A percentile compares a stretch with the other conserved stretches of the same genome.
phyloP scores from a whole-genome alignment of 805 yeast genomes.

The Candida qinlingensis region DNA sequence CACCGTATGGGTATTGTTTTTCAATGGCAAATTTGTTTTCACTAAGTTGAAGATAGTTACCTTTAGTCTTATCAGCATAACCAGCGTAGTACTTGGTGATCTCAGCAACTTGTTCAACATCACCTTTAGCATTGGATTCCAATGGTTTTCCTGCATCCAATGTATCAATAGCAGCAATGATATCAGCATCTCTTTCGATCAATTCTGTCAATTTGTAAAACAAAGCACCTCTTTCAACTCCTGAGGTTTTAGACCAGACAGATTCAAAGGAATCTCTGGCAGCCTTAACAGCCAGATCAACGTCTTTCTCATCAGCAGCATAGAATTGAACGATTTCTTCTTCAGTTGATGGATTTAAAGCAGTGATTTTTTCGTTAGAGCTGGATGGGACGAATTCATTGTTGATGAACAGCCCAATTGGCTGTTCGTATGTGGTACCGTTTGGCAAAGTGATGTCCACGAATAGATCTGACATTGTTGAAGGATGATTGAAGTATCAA shows the following conservation, averaged over 20 bases:
- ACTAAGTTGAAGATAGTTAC: slow-evolving; percentile 57
- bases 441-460: slow-evolving; percentile 51
- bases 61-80: slow-evolving; percentile 63
- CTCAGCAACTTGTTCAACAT: slow-evolving; percentile 56
- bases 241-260: slow-evolving; percentile 65
- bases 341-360: slow-evolving; percentile 56
- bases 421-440: slow-evolving; percentile 64
- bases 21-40: slow-evolving; percentile 65
- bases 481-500: not conserved
- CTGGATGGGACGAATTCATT: slow-evolving; percentile 74
- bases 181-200: slow-evolving; percentile 57
- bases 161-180: slow-evolving; percentile 64
- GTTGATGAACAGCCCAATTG: slow-evolving; percentile 85
- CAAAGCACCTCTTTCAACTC: slow-evolving; percentile 46
- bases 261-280: slow-evolving; percentile 56
- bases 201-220: slow-evolving; percentile 62
- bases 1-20: slow-evolving; percentile 70
- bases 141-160: slow-evolving; percentile 76
- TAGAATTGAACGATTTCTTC: slow-evolving; percentile 43
- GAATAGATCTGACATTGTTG: not conserved
- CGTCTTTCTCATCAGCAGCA: slow-evolving; percentile 16
- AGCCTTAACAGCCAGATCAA: slow-evolving; percentile 26
- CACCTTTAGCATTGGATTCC: slow-evolving; percentile 60
- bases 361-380: slow-evolving; percentile 46
- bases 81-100: slow-evolving; percentile 70